Evolutionary conservation across 176 grass and related monocot genomes (phyloP), one percentile per base, ranked within the genome.

Genomic region (Saccharum officinarum): DNA sequence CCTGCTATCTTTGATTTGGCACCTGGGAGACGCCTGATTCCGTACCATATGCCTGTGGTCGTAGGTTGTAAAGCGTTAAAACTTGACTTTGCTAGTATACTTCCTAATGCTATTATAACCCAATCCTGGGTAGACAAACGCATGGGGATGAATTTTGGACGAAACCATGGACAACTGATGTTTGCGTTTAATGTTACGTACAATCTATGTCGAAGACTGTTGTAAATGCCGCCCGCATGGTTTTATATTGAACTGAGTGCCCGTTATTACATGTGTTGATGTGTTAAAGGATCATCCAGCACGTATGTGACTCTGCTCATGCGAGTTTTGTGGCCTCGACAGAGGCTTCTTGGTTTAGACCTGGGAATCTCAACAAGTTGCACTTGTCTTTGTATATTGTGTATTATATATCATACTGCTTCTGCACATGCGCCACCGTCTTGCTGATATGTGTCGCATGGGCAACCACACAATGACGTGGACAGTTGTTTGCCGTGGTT

Each of bases 141-240:
- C 47, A 5, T 76, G 46, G 10, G 18, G 41, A 75, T 44, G 49
- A 52, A 64, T 87, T 91, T 91, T 87, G 85, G 75, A 76, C 18
- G 40, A 62, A 81, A 80, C 30, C 17, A 50, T 65, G 76, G 59
- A n/a, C 49, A 62, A 54, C 28, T 12, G 52, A 76, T 54, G 7
- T 80, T 33, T 57, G 22, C 38, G n/a, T 82, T 81, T n/a, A 81
- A 70, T 81, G 20, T 37, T 69, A 39, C 55, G 85, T 70, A 17
- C 26, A 74, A 71, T 67, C 26, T 80, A 42, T 44, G 49, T 49
- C 23, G 7, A n/a, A 42, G 66, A 30, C 36, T 71, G 26, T 25
- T 88, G 78, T 67, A 79, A 59, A 86, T 90, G 74, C 74, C 6
- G 38, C 17, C 3, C 15, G 36, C 28, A 38, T 83, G 30, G 25